Percentiles rank a stretch among this genome's conserved stretches.
These are phyloP conservation scores for Pezicula carpinea DNA, from an alignment of 2,329 filamentous ascomycete genomes.

Conservation along the genomic window DNA sequence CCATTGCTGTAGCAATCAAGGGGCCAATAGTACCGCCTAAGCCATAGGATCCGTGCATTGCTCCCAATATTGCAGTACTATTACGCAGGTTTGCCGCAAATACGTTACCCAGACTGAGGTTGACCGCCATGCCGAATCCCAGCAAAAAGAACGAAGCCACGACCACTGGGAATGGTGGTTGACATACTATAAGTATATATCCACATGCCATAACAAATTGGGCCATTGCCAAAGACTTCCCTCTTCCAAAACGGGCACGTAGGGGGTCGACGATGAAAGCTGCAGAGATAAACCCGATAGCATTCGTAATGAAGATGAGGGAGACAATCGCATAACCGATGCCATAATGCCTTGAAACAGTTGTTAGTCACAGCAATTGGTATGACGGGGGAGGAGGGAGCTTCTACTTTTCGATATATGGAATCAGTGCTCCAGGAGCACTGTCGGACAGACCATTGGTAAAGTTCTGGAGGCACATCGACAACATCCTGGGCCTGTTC, in stretches of 20 bases:
- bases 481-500: slow-evolving; percentile 66
- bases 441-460: slow-evolving; percentile 70
- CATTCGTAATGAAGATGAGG: slow-evolving; percentile 75
- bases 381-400: slow-evolving; percentile 1
- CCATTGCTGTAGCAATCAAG: slow-evolving; percentile 69
- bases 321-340: slow-evolving; percentile 78
- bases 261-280: slow-evolving; percentile 64
- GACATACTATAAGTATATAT: slow-evolving; percentile 60
- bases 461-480: slow-evolving; percentile 61
- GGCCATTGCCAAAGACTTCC: slow-evolving; percentile 55
- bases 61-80: slow-evolving; percentile 51
- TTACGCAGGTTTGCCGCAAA: slow-evolving; percentile 52
- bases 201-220: slow-evolving; percentile 53
- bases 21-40: slow-evolving; percentile 61
- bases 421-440: slow-evolving; percentile 72
- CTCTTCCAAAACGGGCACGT: slow-evolving; percentile 58
- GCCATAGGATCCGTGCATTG: slow-evolving; percentile 64
- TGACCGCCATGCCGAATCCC: slow-evolving; percentile 52
- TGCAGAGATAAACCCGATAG: slow-evolving; percentile 69
- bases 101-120: slow-evolving; percentile 53
- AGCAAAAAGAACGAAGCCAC: slow-evolving; percentile 66
- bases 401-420: slow-evolving; percentile 65
- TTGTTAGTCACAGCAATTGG: slow-evolving; percentile 4
- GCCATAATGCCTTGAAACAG: slow-evolving; percentile 49
- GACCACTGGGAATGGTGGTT: slow-evolving; percentile 66